Evolutionary conservation across 2,329 filamentous ascomycete species (phyloP), one percentile per base, ranked within the genome.

Genomic region (Sporothrix pallida): DNA sequence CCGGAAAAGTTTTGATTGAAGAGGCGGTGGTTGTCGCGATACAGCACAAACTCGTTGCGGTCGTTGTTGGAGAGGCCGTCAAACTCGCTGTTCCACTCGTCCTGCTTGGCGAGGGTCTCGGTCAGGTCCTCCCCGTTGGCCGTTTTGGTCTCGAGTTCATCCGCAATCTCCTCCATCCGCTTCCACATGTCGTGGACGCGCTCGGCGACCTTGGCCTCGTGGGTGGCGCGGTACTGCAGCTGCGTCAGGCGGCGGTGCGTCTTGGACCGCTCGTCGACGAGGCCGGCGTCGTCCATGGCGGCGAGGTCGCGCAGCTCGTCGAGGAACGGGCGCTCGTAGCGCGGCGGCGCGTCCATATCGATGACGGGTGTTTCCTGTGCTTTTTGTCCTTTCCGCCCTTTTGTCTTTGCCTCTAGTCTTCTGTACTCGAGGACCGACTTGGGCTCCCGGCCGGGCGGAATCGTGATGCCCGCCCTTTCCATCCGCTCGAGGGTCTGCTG

Each of bases 1-100:
- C 23, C 83, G 0, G 84, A 26, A 26, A 26, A 26, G 23, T 26
- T 77, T 80, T 86, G 83, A 69, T 82, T 80, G 77, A 86, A 84
- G 17, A 87, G 76, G 76, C 88, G 86, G 62, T 85, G 80, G 78
- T 90, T 89, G 77, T 92, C 90, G 44, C 84, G 82, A 67, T 82
- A 78, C 44, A 82, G 79, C 23, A 76, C 10, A 2, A 76, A 72
- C 2, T 75, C 75, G 5, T 76, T 62, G 13, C 71, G 70, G 72
- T 76, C 78, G 65, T 62, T 62, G 48, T 15, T 10, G 0, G 69
- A 69, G 31, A 77, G n/a, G 1, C 71, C 75, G 0, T 75, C 72
- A 1, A 77, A 37, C 4, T 52, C 17, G 5, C 2, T 52, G 52
- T 75, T 76, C 77, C 75, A 76, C 5, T 67, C 4, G 31, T 37